A percentile compares a stretch with the other conserved stretches of the same genome.
Evolutionary conservation across 441 rosid species (phyloP).

Genomic region (Adansonia rubrostipa): DNA sequence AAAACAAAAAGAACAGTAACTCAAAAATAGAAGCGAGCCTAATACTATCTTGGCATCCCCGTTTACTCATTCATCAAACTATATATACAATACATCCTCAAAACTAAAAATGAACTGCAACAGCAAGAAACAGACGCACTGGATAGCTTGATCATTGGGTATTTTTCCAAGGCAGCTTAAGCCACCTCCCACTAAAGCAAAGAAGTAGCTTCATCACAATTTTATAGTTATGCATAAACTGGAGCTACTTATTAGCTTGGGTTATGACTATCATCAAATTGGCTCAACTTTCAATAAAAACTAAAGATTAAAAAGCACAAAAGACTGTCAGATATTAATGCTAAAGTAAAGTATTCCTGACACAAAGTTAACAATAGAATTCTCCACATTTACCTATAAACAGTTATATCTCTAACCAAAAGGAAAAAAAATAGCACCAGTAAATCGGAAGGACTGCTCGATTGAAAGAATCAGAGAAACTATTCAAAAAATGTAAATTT

Average conservation of each 20-base stretch:
- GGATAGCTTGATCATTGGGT: neutral
- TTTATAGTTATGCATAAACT: neutral
- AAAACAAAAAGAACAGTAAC: conserved; percentile 17
- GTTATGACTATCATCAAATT: neutral
- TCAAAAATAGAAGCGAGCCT: conserved; percentile 15
- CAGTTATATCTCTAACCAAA: neutral
- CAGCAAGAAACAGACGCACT: conserved; percentile 14
- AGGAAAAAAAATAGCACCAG: neutral
- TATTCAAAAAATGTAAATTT: neutral
- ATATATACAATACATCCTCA: neutral
- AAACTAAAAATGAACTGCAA: conserved; percentile 15
- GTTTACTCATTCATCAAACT: neutral
- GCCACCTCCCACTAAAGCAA: conserved; percentile 11
- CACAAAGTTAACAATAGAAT: conserved; percentile 16
- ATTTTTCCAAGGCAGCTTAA: conserved; percentile 2
- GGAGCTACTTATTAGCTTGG: conserved; percentile 9
- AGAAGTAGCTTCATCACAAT: neutral
- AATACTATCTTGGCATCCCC: neutral
- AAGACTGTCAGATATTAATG: conserved; percentile 7
- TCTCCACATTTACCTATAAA: conserved; percentile 15
- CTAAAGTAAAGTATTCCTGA: conserved; percentile 21
- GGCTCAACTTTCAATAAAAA: conserved; percentile 16
- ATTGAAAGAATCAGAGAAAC: conserved; percentile 15
- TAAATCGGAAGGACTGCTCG: conserved; percentile 4
- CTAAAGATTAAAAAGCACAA: conserved; percentile 7